phyloP scores from a whole-genome alignment of 164 flowering plant genomes.

The Macadamia tetraphylla region DNA sequence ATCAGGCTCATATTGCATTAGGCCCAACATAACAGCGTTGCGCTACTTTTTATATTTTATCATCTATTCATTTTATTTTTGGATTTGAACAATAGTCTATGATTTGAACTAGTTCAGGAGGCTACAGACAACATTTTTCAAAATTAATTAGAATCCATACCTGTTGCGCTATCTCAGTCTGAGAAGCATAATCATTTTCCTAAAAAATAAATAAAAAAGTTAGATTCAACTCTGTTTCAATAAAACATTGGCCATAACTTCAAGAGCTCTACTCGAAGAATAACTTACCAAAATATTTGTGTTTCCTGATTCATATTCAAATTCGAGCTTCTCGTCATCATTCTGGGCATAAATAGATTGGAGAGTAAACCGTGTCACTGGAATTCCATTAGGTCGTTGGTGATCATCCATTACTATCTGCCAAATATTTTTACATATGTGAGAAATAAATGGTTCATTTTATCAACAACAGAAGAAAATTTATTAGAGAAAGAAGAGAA shows the following conservation, averaged over 20 bases:
- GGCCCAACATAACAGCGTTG: no score
- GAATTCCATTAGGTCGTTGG: constrained; percentile 89
- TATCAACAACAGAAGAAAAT: not conserved
- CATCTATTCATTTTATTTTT: not conserved
- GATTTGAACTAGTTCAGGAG: not conserved
- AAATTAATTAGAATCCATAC: constrained; percentile 28
- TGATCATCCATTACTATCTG: constrained; percentile 99
- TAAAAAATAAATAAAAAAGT: constrained; percentile 21
- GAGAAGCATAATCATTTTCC: constrained; percentile 67
- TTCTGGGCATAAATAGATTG: constrained; percentile 89
- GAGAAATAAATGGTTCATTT: not conserved
- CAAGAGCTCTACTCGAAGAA: not conserved
- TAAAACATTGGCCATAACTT: not conserved
- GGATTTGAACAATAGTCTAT: not conserved
- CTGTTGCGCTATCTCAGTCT: constrained; percentile 81
- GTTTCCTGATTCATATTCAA: constrained; percentile 97
- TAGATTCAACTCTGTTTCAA: not conserved
- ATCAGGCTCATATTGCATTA: no score
- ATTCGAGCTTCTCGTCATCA: constrained; percentile 94
- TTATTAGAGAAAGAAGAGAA: no score
- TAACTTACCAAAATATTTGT: constrained; percentile 68
- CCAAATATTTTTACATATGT: constrained; percentile 1
- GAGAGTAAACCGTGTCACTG: constrained; percentile 81
- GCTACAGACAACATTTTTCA: not conserved
- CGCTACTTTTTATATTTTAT: no score